phyloP scores from a whole-genome alignment of 768 basidiomycete species.

The Strobilomyces confusus region DNA sequence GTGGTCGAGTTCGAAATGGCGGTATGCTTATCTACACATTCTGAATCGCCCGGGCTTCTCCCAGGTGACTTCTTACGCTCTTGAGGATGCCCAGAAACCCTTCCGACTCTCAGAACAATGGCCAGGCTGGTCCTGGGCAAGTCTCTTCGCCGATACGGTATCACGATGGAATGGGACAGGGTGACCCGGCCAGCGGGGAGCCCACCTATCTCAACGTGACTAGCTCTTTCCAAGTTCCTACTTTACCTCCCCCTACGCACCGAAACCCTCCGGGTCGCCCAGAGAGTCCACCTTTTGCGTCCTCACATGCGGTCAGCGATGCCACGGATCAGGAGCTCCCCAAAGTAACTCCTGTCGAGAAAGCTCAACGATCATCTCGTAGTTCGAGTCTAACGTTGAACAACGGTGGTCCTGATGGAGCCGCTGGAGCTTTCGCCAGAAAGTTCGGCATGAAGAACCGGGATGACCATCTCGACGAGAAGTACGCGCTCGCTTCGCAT shows the following conservation, averaged over 20 bases:
- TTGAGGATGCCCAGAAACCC: conserved; percentile 19
- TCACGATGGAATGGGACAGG: not conserved
- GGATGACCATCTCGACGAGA: conserved; percentile 31
- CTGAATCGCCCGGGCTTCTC: not conserved
- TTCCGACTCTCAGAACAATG: conserved; percentile 1
- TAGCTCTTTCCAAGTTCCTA: conserved; percentile 7
- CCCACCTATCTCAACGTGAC: conserved; percentile 3
- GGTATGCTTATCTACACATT: conserved; percentile 9
- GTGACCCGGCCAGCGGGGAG: not conserved
- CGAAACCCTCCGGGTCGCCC: not conserved
- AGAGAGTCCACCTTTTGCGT: not conserved
- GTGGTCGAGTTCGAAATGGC: conserved; percentile 19
- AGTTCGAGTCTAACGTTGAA: conserved; percentile 39
- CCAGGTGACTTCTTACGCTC: conserved; percentile 15
- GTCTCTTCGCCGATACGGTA: conserved; percentile 3
- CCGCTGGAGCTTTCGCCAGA: conserved; percentile 15
- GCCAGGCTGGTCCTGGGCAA: conserved; percentile 23
- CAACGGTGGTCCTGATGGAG: conserved; percentile 17
- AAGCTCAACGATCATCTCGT: conserved; percentile 30
- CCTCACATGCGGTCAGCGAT: conserved; percentile 2
- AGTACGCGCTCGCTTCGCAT: conserved; percentile 52
- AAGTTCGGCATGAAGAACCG: conserved; percentile 10
- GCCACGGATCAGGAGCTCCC: conserved; percentile 1
- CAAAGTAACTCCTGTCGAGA: conserved; percentile 13
- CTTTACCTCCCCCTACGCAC: conserved; percentile 6